Evolutionary conservation across 176 grass and related monocot genomes (phyloP).

Genomic region (Echinochloa phyllopogon): DNA sequence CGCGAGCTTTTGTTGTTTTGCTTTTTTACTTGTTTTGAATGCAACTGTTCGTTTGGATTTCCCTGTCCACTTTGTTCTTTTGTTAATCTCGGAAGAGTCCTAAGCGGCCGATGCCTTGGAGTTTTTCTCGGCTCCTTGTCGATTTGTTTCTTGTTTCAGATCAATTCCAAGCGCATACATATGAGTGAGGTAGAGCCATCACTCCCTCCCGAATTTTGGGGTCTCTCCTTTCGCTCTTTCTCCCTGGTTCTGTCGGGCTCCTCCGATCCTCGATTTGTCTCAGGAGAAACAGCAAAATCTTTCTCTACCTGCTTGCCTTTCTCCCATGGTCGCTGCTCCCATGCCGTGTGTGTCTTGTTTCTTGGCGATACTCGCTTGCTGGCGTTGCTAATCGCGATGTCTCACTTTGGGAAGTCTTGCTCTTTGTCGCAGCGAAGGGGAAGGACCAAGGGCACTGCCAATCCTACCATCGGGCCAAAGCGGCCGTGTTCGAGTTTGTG

Average conservation of each 20-base stretch:
- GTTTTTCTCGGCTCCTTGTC: slow-evolving; percentile 72
- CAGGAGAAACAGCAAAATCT: slow-evolving; percentile 29
- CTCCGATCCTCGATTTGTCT: slow-evolving; percentile 46
- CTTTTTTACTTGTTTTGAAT: slow-evolving; percentile 92
- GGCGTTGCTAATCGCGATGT: slow-evolving; percentile 32
- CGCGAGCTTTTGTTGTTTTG: slow-evolving; percentile 76
- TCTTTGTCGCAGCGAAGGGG: slow-evolving; percentile 43
- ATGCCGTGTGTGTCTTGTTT: slow-evolving; percentile 44
- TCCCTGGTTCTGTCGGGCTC: slow-evolving; percentile 49
- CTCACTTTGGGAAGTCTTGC: slow-evolving; percentile 55
- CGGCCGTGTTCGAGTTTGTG: slow-evolving; percentile 25
- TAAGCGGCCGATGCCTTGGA: slow-evolving; percentile 63
- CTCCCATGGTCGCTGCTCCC: slow-evolving; percentile 54
- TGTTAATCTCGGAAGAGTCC: slow-evolving; percentile 77
- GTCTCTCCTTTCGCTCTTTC: slow-evolving; percentile 46
- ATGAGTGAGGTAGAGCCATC: slow-evolving; percentile 47
- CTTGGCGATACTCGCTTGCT: slow-evolving; percentile 25
- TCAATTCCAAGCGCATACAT: slow-evolving; percentile 55
- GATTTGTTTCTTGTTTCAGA: slow-evolving; percentile 69
- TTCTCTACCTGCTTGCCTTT: slow-evolving; percentile 32
- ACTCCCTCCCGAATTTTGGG: slow-evolving; percentile 51
- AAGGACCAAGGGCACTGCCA: slow-evolving; percentile 40
- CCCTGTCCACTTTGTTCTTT: slow-evolving; percentile 84
- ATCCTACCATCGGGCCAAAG: slow-evolving; percentile 40
- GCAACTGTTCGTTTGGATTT: slow-evolving; percentile 97